These are phyloP conservation scores for Prunus persica DNA, from an alignment of 306 rosid genomes.

Conservation along the genomic window Prunus_persica_NCBIv2 NC_034013.1:3868501-3869000, in stretches of 20 bases:
- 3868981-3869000: too few species aligned
- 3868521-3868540: background rate
- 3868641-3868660: background rate
- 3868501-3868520: background rate
- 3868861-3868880: too few species aligned
- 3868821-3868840: too few species aligned
- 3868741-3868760: background rate
- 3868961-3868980: too few species aligned
- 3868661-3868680: conserved; percentile 12
- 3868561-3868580: background rate
- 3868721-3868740: background rate
- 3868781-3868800: background rate
- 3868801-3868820: too few species aligned
- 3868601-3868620: background rate
- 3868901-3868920: too few species aligned
- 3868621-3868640: background rate
- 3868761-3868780: background rate
- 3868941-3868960: too few species aligned
- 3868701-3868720: background rate
- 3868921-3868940: background rate
- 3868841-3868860: too few species aligned
- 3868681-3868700: background rate
- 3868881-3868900: too few species aligned
- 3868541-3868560: background rate
- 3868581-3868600: background rate